Evolutionary conservation across 2,329 filamentous ascomycete species (phyloP).

Genomic region (Blastomyces gilchristii): DNA sequence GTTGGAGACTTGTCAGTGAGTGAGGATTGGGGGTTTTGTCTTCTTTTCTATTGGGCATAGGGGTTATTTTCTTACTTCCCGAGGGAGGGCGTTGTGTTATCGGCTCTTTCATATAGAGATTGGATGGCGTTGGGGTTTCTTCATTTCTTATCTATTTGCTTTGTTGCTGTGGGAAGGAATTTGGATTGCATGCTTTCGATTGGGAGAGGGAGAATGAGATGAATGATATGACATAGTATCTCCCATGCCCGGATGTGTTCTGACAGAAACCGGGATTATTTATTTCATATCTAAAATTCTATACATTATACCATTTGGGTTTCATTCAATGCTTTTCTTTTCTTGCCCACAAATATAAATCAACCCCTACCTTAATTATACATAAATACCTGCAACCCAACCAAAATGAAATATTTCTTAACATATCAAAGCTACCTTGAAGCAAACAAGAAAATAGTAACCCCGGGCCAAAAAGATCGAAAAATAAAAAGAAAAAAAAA

Average conservation of each 20-base stretch:
- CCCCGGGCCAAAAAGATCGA: not conserved
- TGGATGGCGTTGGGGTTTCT: conserved; percentile 3
- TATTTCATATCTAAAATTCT: not conserved
- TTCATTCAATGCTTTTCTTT: not conserved
- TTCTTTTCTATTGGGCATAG: too few relatives aligned
- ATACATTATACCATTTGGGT: not conserved
- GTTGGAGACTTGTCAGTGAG: conserved; percentile 67
- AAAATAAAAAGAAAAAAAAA: too few relatives aligned
- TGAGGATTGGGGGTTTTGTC: conserved; percentile 5
- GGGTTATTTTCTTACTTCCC: not conserved
- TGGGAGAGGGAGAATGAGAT: not conserved
- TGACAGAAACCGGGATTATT: not conserved
- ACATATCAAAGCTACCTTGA: not conserved
- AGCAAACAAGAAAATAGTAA: not conserved
- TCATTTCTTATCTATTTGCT: not conserved
- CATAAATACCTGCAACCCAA: not conserved
- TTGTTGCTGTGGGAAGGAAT: not conserved
- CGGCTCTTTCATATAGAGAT: not conserved
- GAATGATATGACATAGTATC: not conserved
- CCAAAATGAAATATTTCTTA: not conserved
- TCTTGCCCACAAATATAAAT: not conserved
- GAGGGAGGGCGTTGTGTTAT: not conserved
- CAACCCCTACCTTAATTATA: not conserved
- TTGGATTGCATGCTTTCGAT: not conserved
- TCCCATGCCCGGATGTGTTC: too few relatives aligned